Base-by-base conservation (phyloP, 805 yeast species). In the Grigorovia humatica region DNA sequence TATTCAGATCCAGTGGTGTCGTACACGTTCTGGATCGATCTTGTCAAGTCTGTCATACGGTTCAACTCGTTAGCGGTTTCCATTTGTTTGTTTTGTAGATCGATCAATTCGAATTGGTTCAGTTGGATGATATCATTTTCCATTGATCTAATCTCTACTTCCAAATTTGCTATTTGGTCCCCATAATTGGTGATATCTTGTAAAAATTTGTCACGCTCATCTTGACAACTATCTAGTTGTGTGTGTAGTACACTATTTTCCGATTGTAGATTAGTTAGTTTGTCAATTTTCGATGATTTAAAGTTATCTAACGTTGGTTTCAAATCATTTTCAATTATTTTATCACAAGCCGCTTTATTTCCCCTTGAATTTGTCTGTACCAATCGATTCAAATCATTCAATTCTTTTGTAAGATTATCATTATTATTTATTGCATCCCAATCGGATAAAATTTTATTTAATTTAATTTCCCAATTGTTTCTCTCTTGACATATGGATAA, bases 381-480 rank as follows among this genome's bases (percentile, higher is more conserved):
- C 9, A 18, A 18, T n/a, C 5, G 18, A 9, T 46, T n/a, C 29
- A 46, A 18, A 12, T 18, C n/a, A 6, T 23, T n/a, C 38, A 2
- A 7, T 18, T 40, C 32, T 13, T 20, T 9, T 2, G 2, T 2
- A 13, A 44, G 18, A 13, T 29, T n/a, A 6, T n/a, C 23, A 44
- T 29, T 32, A n/a, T 44, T 44, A n/a, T 29, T n/a, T 3, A n/a
- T 7, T 5, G 15, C n/a, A 8, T 6, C 2, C 46, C 46, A 44
- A 7, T 44, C 40, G 2, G n/a, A 15, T 15, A 46, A 8, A 13
- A 58, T 47, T 19, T 62, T 58, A 45, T 59, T 48, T 15, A 64
- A 48, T 19, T 61, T 49, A 18, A 48, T 52, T 35, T 62, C 66
- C 59, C 62, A 58, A 18, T 54, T 46, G 20, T 52, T 32, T n/a